Percentiles rank a stretch among this genome's conserved stretches.
Conservation (phyloP, 2,329 filamentous ascomycete genomes). For the Sarocladium kiliense region DNA sequence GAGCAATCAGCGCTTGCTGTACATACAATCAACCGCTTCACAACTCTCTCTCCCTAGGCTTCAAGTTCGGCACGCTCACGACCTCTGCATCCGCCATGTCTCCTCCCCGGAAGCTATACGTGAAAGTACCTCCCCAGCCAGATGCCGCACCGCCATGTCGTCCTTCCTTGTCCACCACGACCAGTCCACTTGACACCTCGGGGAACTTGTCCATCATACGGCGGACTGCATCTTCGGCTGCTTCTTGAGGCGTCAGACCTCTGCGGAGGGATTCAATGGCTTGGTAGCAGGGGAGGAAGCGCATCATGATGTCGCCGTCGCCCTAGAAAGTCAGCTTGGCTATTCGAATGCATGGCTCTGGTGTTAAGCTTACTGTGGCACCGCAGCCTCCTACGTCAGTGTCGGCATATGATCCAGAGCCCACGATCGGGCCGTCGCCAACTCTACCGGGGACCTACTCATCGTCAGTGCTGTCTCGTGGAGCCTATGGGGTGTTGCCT, state of each 20-base stretch:
- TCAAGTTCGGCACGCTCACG: constrained; percentile 30
- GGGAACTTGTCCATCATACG: constrained; percentile 46
- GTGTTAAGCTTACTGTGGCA: constrained; percentile 30
- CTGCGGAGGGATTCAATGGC: constrained; percentile 47
- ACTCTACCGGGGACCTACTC: constrained; percentile 43
- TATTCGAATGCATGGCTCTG: too few species aligned
- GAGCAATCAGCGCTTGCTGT: background rate
- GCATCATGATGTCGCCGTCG: constrained; percentile 53
- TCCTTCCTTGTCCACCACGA: constrained; percentile 44
- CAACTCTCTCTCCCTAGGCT: constrained; percentile 3
- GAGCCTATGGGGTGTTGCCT: background rate
- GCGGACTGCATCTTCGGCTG: constrained; percentile 44
- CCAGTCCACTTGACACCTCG: constrained; percentile 39
- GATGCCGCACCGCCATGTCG: constrained; percentile 46
- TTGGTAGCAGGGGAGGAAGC: constrained; percentile 53
- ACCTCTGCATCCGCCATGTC: constrained; percentile 40
- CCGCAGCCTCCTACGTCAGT: constrained; percentile 49
- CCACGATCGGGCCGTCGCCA: constrained; percentile 49
- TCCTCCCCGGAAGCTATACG: constrained; percentile 44
- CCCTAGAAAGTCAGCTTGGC: constrained; percentile 21
- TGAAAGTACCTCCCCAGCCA: constrained; percentile 43
- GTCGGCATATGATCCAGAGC: constrained; percentile 51
- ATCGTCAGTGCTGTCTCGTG: background rate
- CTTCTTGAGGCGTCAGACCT: constrained; percentile 41
- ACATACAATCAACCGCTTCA: constrained; percentile 5